phyloP scores from a whole-genome alignment of 202 grass and related monocot genomes.

The Alloteropsis angusta region DNA sequence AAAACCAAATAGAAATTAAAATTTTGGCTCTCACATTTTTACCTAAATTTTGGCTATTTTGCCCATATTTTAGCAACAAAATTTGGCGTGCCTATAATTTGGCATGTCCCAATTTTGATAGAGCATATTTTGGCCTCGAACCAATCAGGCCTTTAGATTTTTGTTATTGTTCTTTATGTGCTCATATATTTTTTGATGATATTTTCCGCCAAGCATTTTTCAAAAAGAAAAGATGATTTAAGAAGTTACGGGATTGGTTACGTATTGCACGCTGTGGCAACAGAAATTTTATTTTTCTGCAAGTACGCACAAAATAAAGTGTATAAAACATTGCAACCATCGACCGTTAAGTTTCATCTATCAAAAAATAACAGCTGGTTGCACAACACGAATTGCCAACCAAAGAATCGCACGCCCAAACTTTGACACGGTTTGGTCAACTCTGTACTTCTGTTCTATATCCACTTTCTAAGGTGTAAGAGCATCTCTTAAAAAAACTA shows the following conservation, averaged over 20 bases:
- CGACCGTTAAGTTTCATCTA: background rate
- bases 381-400: background rate
- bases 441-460: background rate
- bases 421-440: background rate
- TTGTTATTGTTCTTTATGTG: background rate
- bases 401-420: background rate
- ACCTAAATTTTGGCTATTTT: no score
- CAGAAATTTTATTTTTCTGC: background rate
- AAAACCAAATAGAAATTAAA: no score
- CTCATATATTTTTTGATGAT: background rate
- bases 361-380: background rate
- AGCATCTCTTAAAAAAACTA: no score
- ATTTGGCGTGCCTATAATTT: no score
- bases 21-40: no score
- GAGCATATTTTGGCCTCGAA: no score
- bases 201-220: background rate
- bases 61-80: no score
- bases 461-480: slow-evolving; percentile 6
- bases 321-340: background rate
- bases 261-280: background rate
- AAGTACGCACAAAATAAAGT: no score
- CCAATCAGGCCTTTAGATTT: background rate
- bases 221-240: background rate
- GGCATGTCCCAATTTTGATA: no score
- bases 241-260: background rate